phyloP scores from a whole-genome alignment of 2,329 filamentous ascomycete genomes.

The Apiospora phragmitis region DNA sequence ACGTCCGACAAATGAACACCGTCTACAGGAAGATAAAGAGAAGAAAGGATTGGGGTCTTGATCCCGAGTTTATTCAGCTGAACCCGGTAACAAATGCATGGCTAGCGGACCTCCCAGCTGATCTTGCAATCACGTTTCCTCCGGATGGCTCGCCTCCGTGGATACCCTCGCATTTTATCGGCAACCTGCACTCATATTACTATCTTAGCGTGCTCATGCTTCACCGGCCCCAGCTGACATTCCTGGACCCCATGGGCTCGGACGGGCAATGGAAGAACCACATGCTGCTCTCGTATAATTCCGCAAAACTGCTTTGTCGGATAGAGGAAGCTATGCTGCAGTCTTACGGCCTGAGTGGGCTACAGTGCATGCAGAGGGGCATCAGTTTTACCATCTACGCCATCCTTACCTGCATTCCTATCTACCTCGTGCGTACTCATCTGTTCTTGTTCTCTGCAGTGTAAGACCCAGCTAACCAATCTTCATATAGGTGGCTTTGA shows the following conservation, averaged over 20 bases:
- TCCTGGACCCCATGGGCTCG: conserved; percentile 68
- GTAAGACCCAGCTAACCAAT: conserved; percentile 14
- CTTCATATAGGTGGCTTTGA: conserved; percentile 75
- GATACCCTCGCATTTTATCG: conserved; percentile 83
- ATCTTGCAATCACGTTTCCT: conserved; percentile 77
- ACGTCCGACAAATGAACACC: conserved; percentile 75
- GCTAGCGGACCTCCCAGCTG: conserved; percentile 73
- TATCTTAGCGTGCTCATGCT: conserved; percentile 84
- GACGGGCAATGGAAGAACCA: conserved; percentile 84
- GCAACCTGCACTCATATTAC: conserved; percentile 88
- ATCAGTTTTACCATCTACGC: conserved; percentile 96
- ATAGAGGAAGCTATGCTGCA: conserved; percentile 82
- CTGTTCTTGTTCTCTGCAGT: conserved; percentile 9
- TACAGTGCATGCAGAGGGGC: conserved; percentile 90
- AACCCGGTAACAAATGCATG: conserved; percentile 77
- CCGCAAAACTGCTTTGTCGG: conserved; percentile 82
- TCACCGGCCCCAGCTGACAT: conserved; percentile 80
- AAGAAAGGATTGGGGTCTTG: conserved; percentile 81
- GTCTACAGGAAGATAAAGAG: conserved; percentile 71
- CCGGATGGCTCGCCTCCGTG: conserved; percentile 78
- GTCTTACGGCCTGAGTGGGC: conserved; percentile 73
- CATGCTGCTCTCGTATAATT: conserved; percentile 81
- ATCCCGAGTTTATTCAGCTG: conserved; percentile 78
- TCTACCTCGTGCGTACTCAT: conserved; percentile 74
- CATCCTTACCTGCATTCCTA: conserved; percentile 85